These are phyloP conservation scores for Suillus discolor DNA, from an alignment of 768 basidiomycete genomes.

Conservation along the genomic window DNA sequence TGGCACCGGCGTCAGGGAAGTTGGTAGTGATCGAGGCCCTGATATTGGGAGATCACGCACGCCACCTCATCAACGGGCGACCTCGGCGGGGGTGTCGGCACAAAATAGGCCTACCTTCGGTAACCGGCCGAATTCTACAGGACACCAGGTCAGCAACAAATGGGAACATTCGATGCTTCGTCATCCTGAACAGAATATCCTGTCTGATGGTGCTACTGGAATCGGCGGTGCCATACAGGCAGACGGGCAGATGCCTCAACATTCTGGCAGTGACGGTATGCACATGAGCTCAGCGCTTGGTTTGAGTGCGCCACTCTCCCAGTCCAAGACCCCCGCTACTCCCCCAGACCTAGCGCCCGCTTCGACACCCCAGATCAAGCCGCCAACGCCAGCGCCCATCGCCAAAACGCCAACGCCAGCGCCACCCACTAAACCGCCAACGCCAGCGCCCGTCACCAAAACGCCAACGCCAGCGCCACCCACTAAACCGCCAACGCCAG, in stretches of 20 bases:
- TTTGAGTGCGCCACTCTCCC: too few species aligned
- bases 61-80: constrained; percentile 4
- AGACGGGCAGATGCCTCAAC: not conserved
- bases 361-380: not conserved
- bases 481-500: not conserved
- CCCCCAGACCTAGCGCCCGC: too few species aligned
- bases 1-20: constrained; percentile 19
- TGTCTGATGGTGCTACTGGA: not conserved
- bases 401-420: too few species aligned
- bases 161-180: not conserved
- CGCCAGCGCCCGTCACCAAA: not conserved
- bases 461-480: not conserved
- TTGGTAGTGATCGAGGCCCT: constrained; percentile 22
- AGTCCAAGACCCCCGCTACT: not conserved
- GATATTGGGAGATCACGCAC: constrained; percentile 11
- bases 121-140: not conserved
- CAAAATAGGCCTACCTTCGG: constrained; percentile 9
- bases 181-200: constrained; percentile 10
- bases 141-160: not conserved
- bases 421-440: not conserved
- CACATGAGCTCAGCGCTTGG: not conserved
- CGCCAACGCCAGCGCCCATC: not conserved
- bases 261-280: not conserved
- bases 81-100: not conserved
- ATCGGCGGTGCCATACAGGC: not conserved